Evolutionary conservation across 805 yeast genomes (phyloP).

Genomic region (Saccharomycopsis selenospora): DNA sequence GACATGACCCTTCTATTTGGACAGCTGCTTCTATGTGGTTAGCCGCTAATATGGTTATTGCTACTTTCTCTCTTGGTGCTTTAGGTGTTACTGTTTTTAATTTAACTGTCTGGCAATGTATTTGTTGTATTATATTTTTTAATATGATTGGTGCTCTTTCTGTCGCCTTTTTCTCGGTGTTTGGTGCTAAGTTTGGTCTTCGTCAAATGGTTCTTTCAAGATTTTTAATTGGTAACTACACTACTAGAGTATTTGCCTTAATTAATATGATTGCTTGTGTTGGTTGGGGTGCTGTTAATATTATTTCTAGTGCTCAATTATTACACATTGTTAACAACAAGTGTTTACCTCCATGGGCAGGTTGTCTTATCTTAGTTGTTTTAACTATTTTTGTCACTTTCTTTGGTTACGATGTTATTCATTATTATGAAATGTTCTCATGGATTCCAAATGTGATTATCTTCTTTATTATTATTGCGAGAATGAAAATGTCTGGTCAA

Average conservation of each 20-base stretch:
- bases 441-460: constrained; percentile 79
- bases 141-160: constrained; percentile 63
- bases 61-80: constrained; percentile 74
- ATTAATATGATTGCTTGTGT: constrained; percentile 79
- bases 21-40: constrained; percentile 86
- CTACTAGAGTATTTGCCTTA: constrained; percentile 69
- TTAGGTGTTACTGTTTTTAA: constrained; percentile 57
- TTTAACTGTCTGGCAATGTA: constrained; percentile 67
- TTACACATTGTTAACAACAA: constrained; percentile 64
- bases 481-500: constrained; percentile 59
- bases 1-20: constrained; percentile 56
- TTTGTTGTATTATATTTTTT: constrained; percentile 64
- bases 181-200: constrained; percentile 78
- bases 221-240: constrained; percentile 66
- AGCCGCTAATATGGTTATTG: constrained; percentile 82
- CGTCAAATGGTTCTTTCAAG: constrained; percentile 83
- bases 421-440: constrained; percentile 72
- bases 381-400: constrained; percentile 67
- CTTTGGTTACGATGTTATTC: constrained; percentile 81
- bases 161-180: constrained; percentile 74
- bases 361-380: constrained; percentile 64
- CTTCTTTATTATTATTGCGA: constrained; percentile 71
- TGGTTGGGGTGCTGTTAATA: constrained; percentile 94
- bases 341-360: constrained; percentile 83
- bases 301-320: constrained; percentile 80